Percentiles rank a stretch among this genome's conserved stretches.
Evolutionary conservation across 2,329 filamentous ascomycete genomes (phyloP).

Genomic region (Alternaria novae-zelandiae): DNA sequence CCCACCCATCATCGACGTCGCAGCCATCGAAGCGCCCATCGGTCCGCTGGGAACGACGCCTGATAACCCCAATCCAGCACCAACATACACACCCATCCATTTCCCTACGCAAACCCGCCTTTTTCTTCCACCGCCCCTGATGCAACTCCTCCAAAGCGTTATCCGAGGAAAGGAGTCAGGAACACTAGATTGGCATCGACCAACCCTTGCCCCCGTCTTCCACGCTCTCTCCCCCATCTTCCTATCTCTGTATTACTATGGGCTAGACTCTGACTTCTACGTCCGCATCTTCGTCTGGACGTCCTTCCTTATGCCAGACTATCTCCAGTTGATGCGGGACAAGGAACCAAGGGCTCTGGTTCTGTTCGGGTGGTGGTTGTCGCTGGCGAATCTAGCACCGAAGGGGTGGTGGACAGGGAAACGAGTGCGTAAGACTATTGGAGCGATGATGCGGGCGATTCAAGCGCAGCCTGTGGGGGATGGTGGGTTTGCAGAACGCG

Average conservation of each 20-base stretch:
- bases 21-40: constrained; percentile 8
- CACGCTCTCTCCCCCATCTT: constrained; percentile 43
- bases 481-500: constrained; percentile 12
- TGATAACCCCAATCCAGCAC: constrained; percentile 33
- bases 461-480: constrained; percentile 13
- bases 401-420: constrained; percentile 33
- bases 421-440: constrained; percentile 22
- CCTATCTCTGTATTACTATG: constrained; percentile 41
- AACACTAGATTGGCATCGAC: constrained; percentile 27
- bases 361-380: constrained; percentile 40
- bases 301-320: constrained; percentile 40
- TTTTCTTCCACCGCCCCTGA: constrained; percentile 39
- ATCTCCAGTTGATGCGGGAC: constrained; percentile 28
- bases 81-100: constrained; percentile 23
- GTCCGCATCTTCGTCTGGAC: constrained; percentile 37
- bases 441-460: constrained; percentile 28
- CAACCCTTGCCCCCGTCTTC: constrained; percentile 33
- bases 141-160: constrained; percentile 27
- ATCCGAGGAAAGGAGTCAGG: constrained; percentile 16
- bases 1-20: constrained; percentile 23
- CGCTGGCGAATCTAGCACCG: constrained; percentile 30
- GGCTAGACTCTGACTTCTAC: constrained; percentile 36
- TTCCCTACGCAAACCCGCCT: constrained; percentile 16
- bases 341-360: constrained; percentile 36
- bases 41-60: constrained; percentile 26